These are phyloP conservation scores for Filobasidium wieringae DNA, from an alignment of 768 basidiomycete genomes.

Conservation along the genomic window DNA sequence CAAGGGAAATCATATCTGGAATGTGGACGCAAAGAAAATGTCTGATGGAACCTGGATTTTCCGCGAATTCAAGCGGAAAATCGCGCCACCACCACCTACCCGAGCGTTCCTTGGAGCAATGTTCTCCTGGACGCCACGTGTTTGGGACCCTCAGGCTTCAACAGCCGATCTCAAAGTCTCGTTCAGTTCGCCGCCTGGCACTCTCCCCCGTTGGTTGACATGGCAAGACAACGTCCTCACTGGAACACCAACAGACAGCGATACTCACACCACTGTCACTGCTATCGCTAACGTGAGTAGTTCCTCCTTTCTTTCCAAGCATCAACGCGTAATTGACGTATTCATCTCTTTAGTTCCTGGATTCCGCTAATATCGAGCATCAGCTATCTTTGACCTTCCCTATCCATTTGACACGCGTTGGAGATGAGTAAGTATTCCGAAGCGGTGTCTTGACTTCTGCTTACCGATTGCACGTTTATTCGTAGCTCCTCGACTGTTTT, in stretches of 20 bases:
- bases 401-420: neutral
- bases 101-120: conserved; percentile 53
- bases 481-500: no score
- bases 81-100: conserved; percentile 68
- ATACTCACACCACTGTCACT: conserved; percentile 62
- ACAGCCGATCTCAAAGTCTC: conserved; percentile 64
- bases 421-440: neutral
- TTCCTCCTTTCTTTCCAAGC: neutral
- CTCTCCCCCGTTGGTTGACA: conserved; percentile 68
- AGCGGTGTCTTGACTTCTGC: no score
- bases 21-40: conserved; percentile 81
- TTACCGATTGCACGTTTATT: no score
- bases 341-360: neutral
- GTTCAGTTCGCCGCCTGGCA: conserved; percentile 58
- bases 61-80: conserved; percentile 72
- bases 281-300: conserved; percentile 56
- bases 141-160: conserved; percentile 93
- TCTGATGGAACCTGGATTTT: conserved; percentile 62
- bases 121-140: conserved; percentile 83
- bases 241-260: conserved; percentile 66
- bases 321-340: neutral
- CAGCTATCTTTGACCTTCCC: neutral
- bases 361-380: neutral
- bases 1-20: conserved; percentile 99
- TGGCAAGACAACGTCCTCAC: conserved; percentile 69